Evolutionary conservation across 2,329 filamentous ascomycete genomes (phyloP).

Genomic region (Thelonectria blattea): DNA sequence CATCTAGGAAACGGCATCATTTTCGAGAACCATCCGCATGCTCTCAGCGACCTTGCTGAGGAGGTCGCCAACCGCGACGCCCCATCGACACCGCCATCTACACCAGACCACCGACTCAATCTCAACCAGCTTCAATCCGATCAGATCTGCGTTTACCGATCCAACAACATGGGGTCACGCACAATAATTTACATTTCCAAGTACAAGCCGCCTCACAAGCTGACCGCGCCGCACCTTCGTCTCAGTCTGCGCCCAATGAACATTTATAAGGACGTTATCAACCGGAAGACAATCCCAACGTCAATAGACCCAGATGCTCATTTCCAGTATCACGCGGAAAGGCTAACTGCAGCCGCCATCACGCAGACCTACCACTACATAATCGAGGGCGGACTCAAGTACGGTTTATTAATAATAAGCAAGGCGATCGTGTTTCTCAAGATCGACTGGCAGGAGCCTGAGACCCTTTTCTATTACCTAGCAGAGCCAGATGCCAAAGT

Average conservation of each 20-base stretch:
- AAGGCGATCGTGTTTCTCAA: slow-evolving; percentile 16
- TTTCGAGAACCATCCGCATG: slow-evolving; percentile 41
- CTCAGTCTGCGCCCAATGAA: slow-evolving; percentile 49
- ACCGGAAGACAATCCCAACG: slow-evolving; percentile 37
- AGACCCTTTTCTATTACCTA: slow-evolving; percentile 12
- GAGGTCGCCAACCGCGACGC: slow-evolving; percentile 35
- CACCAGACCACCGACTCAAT: slow-evolving; percentile 26
- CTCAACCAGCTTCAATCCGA: slow-evolving; percentile 39
- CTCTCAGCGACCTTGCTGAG: slow-evolving; percentile 35
- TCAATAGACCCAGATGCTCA: slow-evolving; percentile 37
- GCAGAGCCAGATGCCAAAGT: slow-evolving; percentile 9
- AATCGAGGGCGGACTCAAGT: slow-evolving; percentile 51
- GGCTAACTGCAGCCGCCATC: slow-evolving; percentile 49
- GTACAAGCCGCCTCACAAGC: slow-evolving; percentile 56
- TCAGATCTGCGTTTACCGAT: slow-evolving; percentile 38
- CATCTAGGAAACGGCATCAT: slow-evolving; percentile 39
- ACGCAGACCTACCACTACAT: slow-evolving; percentile 58
- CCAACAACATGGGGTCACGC: slow-evolving; percentile 13
- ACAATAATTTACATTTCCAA: slow-evolving; percentile 45
- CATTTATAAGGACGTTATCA: slow-evolving; percentile 46
- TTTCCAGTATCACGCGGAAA: slow-evolving; percentile 45
- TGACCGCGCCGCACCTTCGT: slow-evolving; percentile 50
- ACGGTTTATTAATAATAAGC: slow-evolving; percentile 44
- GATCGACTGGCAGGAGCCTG: slow-evolving; percentile 15
- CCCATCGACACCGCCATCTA: slow-evolving; percentile 27